phyloP scores from a whole-genome alignment of 768 basidiomycete genomes.

The Kwoniella botswanensis region DNA sequence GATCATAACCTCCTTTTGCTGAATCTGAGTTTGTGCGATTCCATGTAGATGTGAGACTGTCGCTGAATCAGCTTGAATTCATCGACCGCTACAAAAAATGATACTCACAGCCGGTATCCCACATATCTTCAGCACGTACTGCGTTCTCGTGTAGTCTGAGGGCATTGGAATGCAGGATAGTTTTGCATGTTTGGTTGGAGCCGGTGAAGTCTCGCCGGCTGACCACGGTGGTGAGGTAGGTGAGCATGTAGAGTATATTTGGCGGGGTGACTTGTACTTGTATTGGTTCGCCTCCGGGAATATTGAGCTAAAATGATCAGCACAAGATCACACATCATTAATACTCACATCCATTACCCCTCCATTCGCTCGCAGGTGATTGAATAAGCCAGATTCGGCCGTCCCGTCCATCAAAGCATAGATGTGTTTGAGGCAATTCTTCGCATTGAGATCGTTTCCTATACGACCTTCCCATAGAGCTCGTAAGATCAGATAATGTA shows the following conservation, averaged over 20 bases:
- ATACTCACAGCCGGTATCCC: conserved; percentile 48
- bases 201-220: conserved; percentile 40
- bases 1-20: conserved; percentile 18
- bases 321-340: background rate
- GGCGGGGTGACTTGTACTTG: conserved; percentile 43
- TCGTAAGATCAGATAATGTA: conserved; percentile 36
- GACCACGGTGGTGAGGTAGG: conserved; percentile 39
- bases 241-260: conserved; percentile 36
- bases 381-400: conserved; percentile 18
- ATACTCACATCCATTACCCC: conserved; percentile 33
- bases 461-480: conserved; percentile 41
- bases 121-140: conserved; percentile 42
- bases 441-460: conserved; percentile 33
- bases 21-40: conserved; percentile 4
- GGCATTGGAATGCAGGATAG: conserved; percentile 28
- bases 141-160: conserved; percentile 26
- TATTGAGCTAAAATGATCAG: conserved; percentile 9
- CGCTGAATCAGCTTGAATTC: conserved; percentile 1
- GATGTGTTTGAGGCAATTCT: conserved; percentile 25
- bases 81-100: background rate
- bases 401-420: conserved; percentile 38
- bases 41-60: conserved; percentile 33
- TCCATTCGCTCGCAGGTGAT: conserved; percentile 23
- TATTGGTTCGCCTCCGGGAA: conserved; percentile 11
- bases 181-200: conserved; percentile 27